Conservation (phyloP, 2,329 filamentous ascomycete genomes). For the Dothistroma pini region DNA sequence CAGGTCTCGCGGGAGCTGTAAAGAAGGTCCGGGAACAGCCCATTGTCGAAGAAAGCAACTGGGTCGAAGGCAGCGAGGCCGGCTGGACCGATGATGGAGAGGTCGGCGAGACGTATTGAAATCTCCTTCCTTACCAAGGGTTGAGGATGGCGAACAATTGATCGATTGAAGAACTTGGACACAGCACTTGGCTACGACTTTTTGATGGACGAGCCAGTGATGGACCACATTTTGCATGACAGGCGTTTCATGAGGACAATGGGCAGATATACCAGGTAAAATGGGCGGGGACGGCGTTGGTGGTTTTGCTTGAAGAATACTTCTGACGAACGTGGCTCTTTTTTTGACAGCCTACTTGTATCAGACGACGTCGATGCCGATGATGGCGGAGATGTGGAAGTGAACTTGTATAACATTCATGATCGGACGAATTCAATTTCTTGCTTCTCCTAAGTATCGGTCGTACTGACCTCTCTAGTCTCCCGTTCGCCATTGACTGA, state of each 20-base stretch:
- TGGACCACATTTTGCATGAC: background rate
- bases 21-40: conserved; percentile 27
- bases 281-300: conserved; percentile 1
- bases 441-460: background rate
- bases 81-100: conserved; percentile 38
- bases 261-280: conserved; percentile 2
- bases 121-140: background rate
- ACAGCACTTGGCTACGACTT: conserved; percentile 1
- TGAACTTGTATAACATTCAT: background rate
- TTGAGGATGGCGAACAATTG: background rate
- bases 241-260: background rate
- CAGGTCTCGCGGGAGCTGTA: conserved; percentile 19
- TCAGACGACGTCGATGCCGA: background rate
- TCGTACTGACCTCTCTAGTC: background rate
- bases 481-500: too few relatives aligned
- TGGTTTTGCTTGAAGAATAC: background rate
- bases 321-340: background rate
- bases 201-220: background rate
- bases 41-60: conserved; percentile 26
- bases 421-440: background rate
- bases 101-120: conserved; percentile 34
- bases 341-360: background rate
- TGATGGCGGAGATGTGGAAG: background rate
- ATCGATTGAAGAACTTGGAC: background rate
- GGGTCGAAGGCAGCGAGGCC: conserved; percentile 33